A percentile compares a stretch with the other conserved stretches of the same genome.
Conservation (phyloP, 305 asterid genomes). For the Solanum hybrid region DNA sequence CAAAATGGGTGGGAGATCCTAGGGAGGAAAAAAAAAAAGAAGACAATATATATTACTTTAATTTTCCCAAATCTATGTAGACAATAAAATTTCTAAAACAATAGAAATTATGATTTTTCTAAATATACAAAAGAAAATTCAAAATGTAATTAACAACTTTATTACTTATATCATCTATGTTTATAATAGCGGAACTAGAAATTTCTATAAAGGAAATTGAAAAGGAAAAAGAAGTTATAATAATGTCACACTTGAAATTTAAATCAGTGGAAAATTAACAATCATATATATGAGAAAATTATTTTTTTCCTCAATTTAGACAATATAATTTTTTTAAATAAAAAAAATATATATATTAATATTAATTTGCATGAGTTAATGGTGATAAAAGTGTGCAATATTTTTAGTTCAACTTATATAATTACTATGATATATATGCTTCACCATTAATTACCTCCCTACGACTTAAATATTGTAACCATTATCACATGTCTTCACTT, state of each 20-base stretch:
- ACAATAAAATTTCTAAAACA: neutral
- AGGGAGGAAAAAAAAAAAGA: too few species aligned
- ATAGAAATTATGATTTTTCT: neutral
- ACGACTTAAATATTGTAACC: neutral
- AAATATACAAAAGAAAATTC: neutral
- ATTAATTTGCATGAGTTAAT: neutral
- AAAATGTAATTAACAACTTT: neutral
- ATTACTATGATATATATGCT: too few species aligned
- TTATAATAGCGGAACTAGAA: neutral
- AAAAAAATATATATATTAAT: too few species aligned
- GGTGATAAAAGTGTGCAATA: neutral
- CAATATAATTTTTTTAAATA: too few species aligned
- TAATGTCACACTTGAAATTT: neutral
- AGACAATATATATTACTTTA: too few species aligned
- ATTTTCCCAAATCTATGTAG: neutral
- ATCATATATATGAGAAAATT: neutral
- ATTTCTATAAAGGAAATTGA: neutral
- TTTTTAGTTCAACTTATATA: too few species aligned
- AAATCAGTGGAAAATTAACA: neutral
- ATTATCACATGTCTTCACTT: neutral
- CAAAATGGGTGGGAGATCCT: too few species aligned
- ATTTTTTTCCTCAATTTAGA: neutral
- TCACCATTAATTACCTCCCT: neutral
- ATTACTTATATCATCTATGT: neutral
- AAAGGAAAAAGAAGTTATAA: neutral